Evolutionary conservation across 768 basidiomycete genomes (phyloP).

Genomic region (Termitomyces sp.): DNA sequence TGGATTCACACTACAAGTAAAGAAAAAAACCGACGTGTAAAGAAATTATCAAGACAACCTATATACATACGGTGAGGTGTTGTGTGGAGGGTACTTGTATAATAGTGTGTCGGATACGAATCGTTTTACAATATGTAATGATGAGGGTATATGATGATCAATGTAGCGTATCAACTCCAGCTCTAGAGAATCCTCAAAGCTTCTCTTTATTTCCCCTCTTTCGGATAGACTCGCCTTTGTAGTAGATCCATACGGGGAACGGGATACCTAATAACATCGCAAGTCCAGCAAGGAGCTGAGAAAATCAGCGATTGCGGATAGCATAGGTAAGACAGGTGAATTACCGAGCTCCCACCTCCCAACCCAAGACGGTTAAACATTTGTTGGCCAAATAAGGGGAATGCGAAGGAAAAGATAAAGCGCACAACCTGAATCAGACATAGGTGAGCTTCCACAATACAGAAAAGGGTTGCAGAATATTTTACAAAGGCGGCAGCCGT

Average conservation of each 20-base stretch:
- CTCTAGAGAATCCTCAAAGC: neutral
- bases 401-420: slow-evolving; percentile 41
- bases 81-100: no score
- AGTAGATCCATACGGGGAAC: slow-evolving; percentile 72
- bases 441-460: neutral
- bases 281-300: slow-evolving; percentile 39
- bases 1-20: no score
- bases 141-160: no score
- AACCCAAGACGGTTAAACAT: slow-evolving; percentile 60
- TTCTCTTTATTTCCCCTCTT: slow-evolving; percentile 27
- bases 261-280: slow-evolving; percentile 62
- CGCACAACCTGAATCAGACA: slow-evolving; percentile 39
- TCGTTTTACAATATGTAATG: no score
- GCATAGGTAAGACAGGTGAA: slow-evolving; percentile 15
- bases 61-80: no score
- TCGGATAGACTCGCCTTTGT: slow-evolving; percentile 57
- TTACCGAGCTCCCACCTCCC: slow-evolving; percentile 62
- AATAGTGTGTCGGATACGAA: no score
- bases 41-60: no score
- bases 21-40: no score
- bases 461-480: neutral
- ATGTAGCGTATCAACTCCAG: neutral
- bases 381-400: slow-evolving; percentile 48
- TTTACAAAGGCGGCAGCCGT: slow-evolving; percentile 59
- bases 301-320: slow-evolving; percentile 26